Evolutionary conservation across 129 eudicot genomes (phyloP).

Genomic region (Centella asiatica): DNA sequence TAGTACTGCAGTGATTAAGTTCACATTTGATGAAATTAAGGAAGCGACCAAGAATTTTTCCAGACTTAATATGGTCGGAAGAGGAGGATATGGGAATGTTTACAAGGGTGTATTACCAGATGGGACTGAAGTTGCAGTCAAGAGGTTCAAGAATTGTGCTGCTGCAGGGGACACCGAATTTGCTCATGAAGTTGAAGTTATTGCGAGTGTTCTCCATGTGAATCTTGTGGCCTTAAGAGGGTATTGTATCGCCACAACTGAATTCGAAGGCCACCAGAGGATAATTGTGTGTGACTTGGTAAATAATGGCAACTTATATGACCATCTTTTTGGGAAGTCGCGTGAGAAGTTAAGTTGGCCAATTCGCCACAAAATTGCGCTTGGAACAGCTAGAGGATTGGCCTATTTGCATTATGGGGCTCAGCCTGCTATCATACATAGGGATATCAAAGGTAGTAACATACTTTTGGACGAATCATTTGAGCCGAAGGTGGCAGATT

Average conservation of each 20-base stretch:
- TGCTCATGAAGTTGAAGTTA: conserved; percentile 83
- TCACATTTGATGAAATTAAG: conserved; percentile 59
- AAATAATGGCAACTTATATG: conserved; percentile 78
- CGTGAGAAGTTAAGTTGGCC: conserved; percentile 62
- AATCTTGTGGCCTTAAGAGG: conserved; percentile 75
- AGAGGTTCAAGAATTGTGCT: conserved; percentile 83
- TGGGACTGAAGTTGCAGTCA: conserved; percentile 74
- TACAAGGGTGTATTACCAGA: conserved; percentile 66
- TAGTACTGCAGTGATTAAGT: conserved; percentile 51
- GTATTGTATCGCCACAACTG: conserved; percentile 70
- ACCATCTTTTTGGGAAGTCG: conserved; percentile 50
- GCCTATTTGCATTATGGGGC: conserved; percentile 86
- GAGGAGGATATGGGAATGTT: conserved; percentile 94
- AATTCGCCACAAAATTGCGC: conserved; percentile 50
- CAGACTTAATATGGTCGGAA: conserved; percentile 59
- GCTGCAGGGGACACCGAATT: conserved; percentile 75
- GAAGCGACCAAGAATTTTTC: conserved; percentile 64
- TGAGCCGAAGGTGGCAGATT: conserved; percentile 85
- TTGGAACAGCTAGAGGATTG: conserved; percentile 75
- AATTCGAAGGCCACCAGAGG: conserved; percentile 71
- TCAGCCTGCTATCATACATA: conserved; percentile 64
- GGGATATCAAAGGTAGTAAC: conserved; percentile 88
- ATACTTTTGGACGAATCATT: conserved; percentile 75
- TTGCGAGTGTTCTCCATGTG: conserved; percentile 87
- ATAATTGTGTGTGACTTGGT: conserved; percentile 82